phyloP scores from a whole-genome alignment of 139 green algal species.

The Yamagishiella unicocca region DNA sequence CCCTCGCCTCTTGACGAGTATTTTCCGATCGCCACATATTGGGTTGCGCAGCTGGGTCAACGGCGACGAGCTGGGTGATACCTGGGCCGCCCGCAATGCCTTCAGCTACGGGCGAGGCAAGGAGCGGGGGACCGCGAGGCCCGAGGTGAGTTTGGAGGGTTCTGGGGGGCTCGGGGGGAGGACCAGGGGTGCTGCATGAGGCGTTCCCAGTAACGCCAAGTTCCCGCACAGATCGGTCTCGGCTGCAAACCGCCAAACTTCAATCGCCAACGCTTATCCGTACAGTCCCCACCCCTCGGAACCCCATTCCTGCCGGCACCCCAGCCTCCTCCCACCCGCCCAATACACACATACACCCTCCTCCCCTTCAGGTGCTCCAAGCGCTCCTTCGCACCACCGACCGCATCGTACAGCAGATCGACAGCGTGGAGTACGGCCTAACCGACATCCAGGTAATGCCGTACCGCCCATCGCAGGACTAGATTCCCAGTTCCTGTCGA shows the following conservation, averaged over 20 bases:
- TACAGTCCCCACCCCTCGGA: too few species aligned
- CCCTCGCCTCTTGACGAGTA: too few species aligned
- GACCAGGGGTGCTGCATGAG: too few species aligned
- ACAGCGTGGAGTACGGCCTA: slow-evolving; percentile 98
- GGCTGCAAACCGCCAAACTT: too few species aligned
- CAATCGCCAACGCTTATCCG: too few species aligned
- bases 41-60: slow-evolving; percentile 76
- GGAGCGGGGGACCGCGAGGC: slow-evolving; percentile 79
- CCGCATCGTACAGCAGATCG: slow-evolving; percentile 93
- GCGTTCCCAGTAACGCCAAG: too few species aligned
- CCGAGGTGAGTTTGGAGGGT: slow-evolving; percentile 60
- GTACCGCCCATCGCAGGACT: not conserved
- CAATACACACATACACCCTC: not conserved
- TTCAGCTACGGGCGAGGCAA: slow-evolving; percentile 92
- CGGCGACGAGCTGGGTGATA: slow-evolving; percentile 93
- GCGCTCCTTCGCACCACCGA: slow-evolving; percentile 88
- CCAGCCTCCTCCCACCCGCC: too few species aligned
- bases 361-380: slow-evolving; percentile 48
- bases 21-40: too few species aligned
- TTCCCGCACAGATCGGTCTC: too few species aligned
- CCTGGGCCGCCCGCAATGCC: slow-evolving; percentile 94
- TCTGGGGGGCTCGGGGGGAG: not conserved
- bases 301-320: too few species aligned
- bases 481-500: too few species aligned
- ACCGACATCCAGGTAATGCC: slow-evolving; percentile 94